Base-by-base conservation (phyloP, 2,329 filamentous ascomycete species). In the Exophiala dermatitidis region DNA sequence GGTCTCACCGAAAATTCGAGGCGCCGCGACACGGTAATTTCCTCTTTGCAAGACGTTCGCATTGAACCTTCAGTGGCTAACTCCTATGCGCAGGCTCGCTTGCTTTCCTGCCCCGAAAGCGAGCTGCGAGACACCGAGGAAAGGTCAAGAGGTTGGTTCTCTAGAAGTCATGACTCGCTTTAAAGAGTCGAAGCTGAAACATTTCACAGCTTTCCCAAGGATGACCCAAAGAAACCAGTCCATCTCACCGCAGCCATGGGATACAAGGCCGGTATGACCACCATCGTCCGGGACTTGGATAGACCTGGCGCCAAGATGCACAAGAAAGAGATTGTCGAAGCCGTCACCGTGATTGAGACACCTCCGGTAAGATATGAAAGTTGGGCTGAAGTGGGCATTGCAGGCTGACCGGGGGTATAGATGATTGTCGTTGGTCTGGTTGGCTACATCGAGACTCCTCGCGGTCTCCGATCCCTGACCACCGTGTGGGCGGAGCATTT, bases 261-360 rank as follows among this genome's bases (percentile, higher is more conserved):
- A 75, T 98, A 98, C 86, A 98, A 98, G 89, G 93, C 93, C 74
- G 93, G 93, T 76, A 98, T 98, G 93, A 96, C 90, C 76, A 98
- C 93, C 71, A 93, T 97, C 77, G 93, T 98, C 75, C 91, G 93
- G 78, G 91, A 96, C 77, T 84, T 97, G 76, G 93, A 98, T 84
- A 88, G 93, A 77, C 93, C 93, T 66, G 93, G 93, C 77, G 93
- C 93, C 71, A 98, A 98, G 85, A 84, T 93, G 77, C 90, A 98
- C 88, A 97, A 97, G 89, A 90, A 97, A 84, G 85, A 97, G 78
- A 78, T 94, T 73, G 86, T 91, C 69, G 87, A 95, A 81, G 88
- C 89, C 69, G 85, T 88, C 69, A 85, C 85, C 68, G 81, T 93
- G 74, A 83, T 94, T 78, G 85, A 90, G 79, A 95, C 89, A 74